A percentile compares a stretch with the other conserved stretches of the same genome.
Conservation (phyloP, 1,284 basidiomycete species). For the Anthracocystis panici-leucophaei region DNA sequence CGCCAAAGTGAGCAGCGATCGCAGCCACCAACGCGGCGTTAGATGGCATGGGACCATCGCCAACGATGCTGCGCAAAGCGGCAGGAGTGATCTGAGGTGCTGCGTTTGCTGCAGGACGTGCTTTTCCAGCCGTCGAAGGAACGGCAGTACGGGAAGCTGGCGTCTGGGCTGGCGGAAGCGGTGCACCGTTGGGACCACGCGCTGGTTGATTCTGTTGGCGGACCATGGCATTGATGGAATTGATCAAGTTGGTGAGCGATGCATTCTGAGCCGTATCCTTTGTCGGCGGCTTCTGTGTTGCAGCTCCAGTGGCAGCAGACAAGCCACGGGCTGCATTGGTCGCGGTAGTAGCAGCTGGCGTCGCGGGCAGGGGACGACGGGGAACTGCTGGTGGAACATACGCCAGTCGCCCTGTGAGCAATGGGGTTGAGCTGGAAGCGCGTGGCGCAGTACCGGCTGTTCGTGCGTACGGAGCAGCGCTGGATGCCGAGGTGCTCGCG, state of each 20-base stretch:
- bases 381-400: slow-evolving; percentile 14
- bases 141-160: slow-evolving; percentile 1
- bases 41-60: slow-evolving; percentile 52
- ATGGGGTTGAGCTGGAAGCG: slow-evolving; percentile 1
- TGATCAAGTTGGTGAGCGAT: slow-evolving; percentile 38
- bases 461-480: slow-evolving; percentile 9
- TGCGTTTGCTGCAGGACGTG: slow-evolving; percentile 8
- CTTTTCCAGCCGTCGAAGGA: slow-evolving; percentile 7
- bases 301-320: neutral
- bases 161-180: slow-evolving; percentile 33
- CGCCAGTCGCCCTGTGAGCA: slow-evolving; percentile 16
- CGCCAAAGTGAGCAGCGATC: slow-evolving; percentile 50
- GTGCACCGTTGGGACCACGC: slow-evolving; percentile 45
- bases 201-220: slow-evolving; percentile 44
- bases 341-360: slow-evolving; percentile 3
- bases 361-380: slow-evolving; percentile 10
- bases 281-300: slow-evolving; percentile 4
- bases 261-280: slow-evolving; percentile 29
- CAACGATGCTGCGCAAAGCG: slow-evolving; percentile 42
- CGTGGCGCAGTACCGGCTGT: slow-evolving; percentile 9
- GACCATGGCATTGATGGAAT: slow-evolving; percentile 45
- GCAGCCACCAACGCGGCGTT: slow-evolving; percentile 49
- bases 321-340: slow-evolving; percentile 8
- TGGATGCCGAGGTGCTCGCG: slow-evolving; percentile 11
- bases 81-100: slow-evolving; percentile 27